Evolutionary conservation across 2,329 filamentous ascomycete species (phyloP), one percentile per base, ranked within the genome.

Genomic region (Chalara sp.): DNA sequence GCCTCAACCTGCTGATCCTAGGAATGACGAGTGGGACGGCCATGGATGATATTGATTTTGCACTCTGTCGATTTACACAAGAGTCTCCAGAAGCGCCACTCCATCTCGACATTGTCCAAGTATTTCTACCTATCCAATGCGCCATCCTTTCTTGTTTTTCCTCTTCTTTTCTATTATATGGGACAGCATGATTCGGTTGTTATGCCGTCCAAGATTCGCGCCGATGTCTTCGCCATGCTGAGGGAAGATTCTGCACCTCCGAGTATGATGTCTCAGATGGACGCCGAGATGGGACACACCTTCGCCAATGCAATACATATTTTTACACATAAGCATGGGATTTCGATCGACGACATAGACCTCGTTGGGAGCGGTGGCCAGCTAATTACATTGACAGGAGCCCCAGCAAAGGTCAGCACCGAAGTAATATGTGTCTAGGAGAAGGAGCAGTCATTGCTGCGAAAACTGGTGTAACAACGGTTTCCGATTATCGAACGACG

Each of bases 11-110:
- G n/a, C 47, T 62, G 51, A 58, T 65, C 32, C 56, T 65, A 7
- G 63, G 63, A 5, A 52, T 65, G 8, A 64, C 61, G 6, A 61
- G 58, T 46, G 63, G 63, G 2, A 63, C 62, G 31, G 58, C 62
- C 28, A 65, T 65, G 62, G 58, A 63, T 47, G 63, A 65, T 40
- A 64, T 65, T 49, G 63, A 65, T 44, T 64, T 64, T 52, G 63
- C 63, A 2, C 52, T 65, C 5, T 65, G 63, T 50, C 61, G 61
- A 28, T 65, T 62, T 50, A 65, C 61, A 6, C 63, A 65, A 48
- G 62, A 61, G n/a, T 56, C 54, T 5, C 62, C 63, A n/a, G 63
- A 65, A 40, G 54, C 60, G 13, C 52, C 60, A 6, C 35, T 65
- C 4, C 54, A 54, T 46, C 50, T 65, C 30, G 63, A 65, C 47